Evolutionary conservation across 2,329 filamentous ascomycete genomes (phyloP), one percentile per base, ranked within the genome.

Genomic region (Biscogniauxia sp.): DNA sequence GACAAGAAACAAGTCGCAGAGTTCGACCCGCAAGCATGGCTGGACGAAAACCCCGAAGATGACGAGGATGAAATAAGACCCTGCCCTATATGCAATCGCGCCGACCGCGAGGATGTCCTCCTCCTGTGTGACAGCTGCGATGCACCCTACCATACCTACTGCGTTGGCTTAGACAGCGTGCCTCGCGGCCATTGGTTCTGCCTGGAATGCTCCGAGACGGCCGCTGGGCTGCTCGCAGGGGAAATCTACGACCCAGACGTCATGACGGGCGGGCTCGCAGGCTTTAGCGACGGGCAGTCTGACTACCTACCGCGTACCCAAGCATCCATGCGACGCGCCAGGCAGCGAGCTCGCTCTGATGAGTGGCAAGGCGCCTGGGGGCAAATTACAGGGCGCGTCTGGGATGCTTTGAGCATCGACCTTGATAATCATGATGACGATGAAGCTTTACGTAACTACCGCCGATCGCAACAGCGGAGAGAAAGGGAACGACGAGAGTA

Each of bases 121-220:
- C 87, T 98, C 66, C 86, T 96, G 62, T 99, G 95, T 78, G 93
- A 97, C 75, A 89, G 88, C 71, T 99, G 95, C 79, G 90, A 96
- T 79, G 88, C 89, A 37, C 86, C 91, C 51, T 97, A 94, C 70
- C 95, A 99, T 75, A 93, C 93, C 54, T 91, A 96, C 75, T 99
- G 95, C 75, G 86, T 96, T 63, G 93, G 91, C 37, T 83, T 97
- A 55, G 88, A 93, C 62, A 79, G 82, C 57, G 86, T 96, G 59
- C 93, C 93, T 20, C 78, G 83, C 28, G 91, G 90, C 26, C 81
- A 88, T 66, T 99, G 94, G 93, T 97, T 94, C 75, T 99, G 95
- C 79, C 88, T 95, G 76, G 87, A 90, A 69, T 99, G 95, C 75
- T 62, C 68, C 8, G 66, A 70, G 3, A 59, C 65, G 7, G 70